Conservation (phyloP, 192 early-diverging fungal genomes). For the Cetraspora pellucida region DNA sequence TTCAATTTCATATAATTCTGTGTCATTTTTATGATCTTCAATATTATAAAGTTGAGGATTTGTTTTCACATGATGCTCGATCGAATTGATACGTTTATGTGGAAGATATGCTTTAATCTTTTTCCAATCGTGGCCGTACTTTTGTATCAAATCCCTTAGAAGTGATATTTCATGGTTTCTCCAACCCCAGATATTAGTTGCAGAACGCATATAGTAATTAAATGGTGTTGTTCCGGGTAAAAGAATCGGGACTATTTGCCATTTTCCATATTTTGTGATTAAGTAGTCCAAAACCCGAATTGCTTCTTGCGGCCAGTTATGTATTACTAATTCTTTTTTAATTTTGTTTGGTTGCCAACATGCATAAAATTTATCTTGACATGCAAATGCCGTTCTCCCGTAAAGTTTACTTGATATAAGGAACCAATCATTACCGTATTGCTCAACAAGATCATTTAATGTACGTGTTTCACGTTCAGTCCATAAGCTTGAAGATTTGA, state of each 20-base stretch:
- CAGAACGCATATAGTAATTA: neutral
- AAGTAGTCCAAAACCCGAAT: neutral
- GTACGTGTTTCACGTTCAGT: neutral
- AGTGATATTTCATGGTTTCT: neutral
- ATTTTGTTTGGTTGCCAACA: neutral
- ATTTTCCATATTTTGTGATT: conserved; percentile 4
- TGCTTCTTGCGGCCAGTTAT: conserved; percentile 11
- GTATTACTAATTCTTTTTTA: neutral
- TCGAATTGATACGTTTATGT: neutral
- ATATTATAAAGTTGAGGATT: neutral
- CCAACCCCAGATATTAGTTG: neutral
- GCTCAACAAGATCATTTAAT: conserved; percentile 9
- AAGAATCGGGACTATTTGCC: conserved; percentile 11
- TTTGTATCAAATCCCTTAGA: neutral
- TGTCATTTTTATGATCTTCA: neutral
- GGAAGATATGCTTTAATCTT: conserved; percentile 12
- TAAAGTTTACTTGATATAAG: neutral
- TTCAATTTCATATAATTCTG: neutral
- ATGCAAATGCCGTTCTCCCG: neutral
- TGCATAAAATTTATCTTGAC: conserved; percentile 1
- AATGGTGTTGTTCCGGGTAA: neutral
- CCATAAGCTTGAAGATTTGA: neutral
- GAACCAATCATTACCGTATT: conserved; percentile 1
- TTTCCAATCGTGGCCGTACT: neutral
- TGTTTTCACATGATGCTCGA: neutral